Base-by-base conservation (phyloP, 768 basidiomycete genomes). In the Exsudoporus frostii region DNA sequence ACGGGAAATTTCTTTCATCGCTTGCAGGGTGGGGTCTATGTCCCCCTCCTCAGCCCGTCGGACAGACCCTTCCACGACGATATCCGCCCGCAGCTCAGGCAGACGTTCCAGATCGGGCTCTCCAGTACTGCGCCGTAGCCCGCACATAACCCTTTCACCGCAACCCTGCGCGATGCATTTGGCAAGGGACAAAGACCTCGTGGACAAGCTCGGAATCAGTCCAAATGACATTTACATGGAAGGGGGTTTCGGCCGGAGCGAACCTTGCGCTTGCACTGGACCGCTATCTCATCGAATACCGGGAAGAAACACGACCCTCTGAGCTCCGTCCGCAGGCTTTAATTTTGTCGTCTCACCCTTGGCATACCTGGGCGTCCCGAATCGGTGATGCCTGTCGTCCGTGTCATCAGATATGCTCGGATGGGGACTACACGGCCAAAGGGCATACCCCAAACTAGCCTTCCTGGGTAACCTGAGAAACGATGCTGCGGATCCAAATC, bases 231-330 rank as follows among this genome's bases (percentile, higher is more conserved):
- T 90, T 61, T 74, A 84, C 52, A 49, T 88, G 22, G 74, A 75
- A n/a, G 19, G 86, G 86, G 10, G 85, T 90, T 60, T 90, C 85
- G 7, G 84, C 88, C 0, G 88, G 86, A 22, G 86, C 76, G 3
- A 85, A 90, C 63, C 77, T 90, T 33, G 81, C 81, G 0, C 74
- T 80, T 34, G 79, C 81, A 8, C 72, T 87, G 32, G 76, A 73
- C 30, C 80, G 83, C 24, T 83, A 81, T 61, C 74, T 88, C 43
- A 70, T 79, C 29, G 77, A 83, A 57, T 65, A 79, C 66, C 69
- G 71, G 9, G 29, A 29, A 29, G 29, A 10, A 29, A 29, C 29
- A 29, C 10, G 9, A 29, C 33, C 24, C 50, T 44, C 40, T 41
- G 49, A 52, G 37, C 51, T 38, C 55, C 67, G 40, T 38, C 56